Conservation (phyloP, 106 monocot species). For the Narthecium ossifragum region DNA sequence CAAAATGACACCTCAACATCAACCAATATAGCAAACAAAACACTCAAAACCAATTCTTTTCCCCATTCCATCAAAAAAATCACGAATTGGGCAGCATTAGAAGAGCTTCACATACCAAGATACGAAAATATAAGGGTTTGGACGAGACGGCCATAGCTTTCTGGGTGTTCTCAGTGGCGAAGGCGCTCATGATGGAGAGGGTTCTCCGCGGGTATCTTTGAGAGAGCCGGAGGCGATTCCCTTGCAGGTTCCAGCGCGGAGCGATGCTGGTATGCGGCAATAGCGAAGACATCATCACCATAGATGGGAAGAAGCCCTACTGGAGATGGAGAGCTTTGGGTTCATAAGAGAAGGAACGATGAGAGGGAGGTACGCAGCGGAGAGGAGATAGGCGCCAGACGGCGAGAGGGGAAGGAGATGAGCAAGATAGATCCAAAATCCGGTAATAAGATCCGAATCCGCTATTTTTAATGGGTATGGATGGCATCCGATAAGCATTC, state of each 20-base stretch:
- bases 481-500: too few species aligned
- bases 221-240: background rate
- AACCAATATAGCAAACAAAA: background rate
- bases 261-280: background rate
- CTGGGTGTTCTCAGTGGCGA: background rate
- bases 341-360: too few species aligned
- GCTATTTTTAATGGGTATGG: too few species aligned
- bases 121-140: background rate
- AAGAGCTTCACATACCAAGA: slow-evolving; percentile 1
- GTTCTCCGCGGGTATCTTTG: background rate
- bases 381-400: too few species aligned
- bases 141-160: slow-evolving; percentile 1
- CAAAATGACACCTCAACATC: background rate
- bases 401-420: too few species aligned
- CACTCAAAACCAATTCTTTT: background rate
- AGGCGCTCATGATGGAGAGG: background rate
- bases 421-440: too few species aligned
- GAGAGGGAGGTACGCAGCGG: too few species aligned
- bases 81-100: background rate
- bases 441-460: too few species aligned
- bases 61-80: too few species aligned
- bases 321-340: too few species aligned
- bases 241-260: background rate
- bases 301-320: too few species aligned
- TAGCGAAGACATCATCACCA: background rate